These are phyloP conservation scores for Ceratobasidium sp. DNA, from an alignment of 1,284 basidiomycete species.

Conservation along the genomic window DNA sequence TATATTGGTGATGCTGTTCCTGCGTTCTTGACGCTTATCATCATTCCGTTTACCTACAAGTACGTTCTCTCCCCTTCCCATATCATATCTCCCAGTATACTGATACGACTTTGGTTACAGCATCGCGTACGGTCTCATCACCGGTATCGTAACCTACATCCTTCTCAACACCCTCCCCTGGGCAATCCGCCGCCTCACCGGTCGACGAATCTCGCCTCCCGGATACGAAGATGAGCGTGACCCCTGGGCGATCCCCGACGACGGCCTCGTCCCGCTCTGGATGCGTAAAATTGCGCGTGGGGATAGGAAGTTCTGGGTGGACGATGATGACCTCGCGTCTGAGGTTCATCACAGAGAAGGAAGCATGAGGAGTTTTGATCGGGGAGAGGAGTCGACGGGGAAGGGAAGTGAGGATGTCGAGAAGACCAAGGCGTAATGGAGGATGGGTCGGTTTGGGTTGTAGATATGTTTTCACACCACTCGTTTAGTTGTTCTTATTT, in stretches of 20 bases:
- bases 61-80: slow-evolving; percentile 56
- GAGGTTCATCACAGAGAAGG: background rate
- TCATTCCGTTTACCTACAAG: slow-evolving; percentile 86
- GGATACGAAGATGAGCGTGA: slow-evolving; percentile 70
- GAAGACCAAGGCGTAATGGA: slow-evolving; percentile 11
- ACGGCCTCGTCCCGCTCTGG: slow-evolving; percentile 78
- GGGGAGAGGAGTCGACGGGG: slow-evolving; percentile 9
- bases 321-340: slow-evolving; percentile 30
- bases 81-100: slow-evolving; percentile 46
- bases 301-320: slow-evolving; percentile 55
- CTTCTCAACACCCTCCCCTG: slow-evolving; percentile 80
- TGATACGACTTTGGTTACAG: slow-evolving; percentile 59
- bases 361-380: slow-evolving; percentile 15
- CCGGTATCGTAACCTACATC: slow-evolving; percentile 77
- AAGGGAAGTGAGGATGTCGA: slow-evolving; percentile 40
- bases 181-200: slow-evolving; percentile 67
- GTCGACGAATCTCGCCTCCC: slow-evolving; percentile 76
- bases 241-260: slow-evolving; percentile 76
- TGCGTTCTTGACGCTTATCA: slow-evolving; percentile 82
- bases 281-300: slow-evolving; percentile 62
- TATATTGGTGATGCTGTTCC: slow-evolving; percentile 89
- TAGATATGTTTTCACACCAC: background rate
- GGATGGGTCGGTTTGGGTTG: background rate
- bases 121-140: slow-evolving; percentile 90
- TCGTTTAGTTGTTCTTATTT: slow-evolving; percentile 4